Evolutionary conservation across 148 eudicot species (phyloP).

Genomic region (Rheum nobile): DNA sequence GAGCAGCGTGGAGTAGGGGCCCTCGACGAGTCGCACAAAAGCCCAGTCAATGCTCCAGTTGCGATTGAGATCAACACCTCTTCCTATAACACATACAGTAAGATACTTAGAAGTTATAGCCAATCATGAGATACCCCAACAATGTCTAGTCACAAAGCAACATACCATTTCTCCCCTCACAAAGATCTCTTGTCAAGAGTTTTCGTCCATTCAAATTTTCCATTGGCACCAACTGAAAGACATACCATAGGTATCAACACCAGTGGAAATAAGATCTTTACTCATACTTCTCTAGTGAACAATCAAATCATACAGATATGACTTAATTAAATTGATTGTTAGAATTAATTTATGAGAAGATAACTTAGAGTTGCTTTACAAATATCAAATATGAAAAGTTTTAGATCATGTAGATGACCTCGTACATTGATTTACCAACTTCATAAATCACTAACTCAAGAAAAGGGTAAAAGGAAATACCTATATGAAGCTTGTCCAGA

Average conservation of each 20-base stretch:
- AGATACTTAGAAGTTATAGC: conserved; percentile 5
- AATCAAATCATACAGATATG: background rate
- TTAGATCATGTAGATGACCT: background rate
- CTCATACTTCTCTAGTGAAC: background rate
- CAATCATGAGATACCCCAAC: background rate
- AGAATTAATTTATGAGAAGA: background rate
- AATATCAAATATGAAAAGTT: background rate
- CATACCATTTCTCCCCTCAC: conserved; percentile 93
- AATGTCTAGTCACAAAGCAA: conserved; percentile 4
- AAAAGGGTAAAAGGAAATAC: conserved; percentile 22
- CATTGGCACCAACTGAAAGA: conserved; percentile 72
- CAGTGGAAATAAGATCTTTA: background rate
- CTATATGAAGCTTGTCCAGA: conserved; percentile 75
- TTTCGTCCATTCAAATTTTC: conserved; percentile 92
- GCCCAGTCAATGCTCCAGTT: conserved; percentile 99
- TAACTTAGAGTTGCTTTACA: background rate
- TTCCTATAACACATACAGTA: conserved; percentile 45
- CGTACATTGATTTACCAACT: background rate
- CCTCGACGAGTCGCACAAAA: too few relatives aligned
- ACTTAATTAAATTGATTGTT: background rate
- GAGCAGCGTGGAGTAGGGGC: too few relatives aligned
- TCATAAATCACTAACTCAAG: background rate
- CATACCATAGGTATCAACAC: conserved; percentile 4
- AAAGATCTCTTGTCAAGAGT: conserved; percentile 83
- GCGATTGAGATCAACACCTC: conserved; percentile 99